phyloP scores from a whole-genome alignment of 805 yeast genomes.

The Candida chauliodis region DNA sequence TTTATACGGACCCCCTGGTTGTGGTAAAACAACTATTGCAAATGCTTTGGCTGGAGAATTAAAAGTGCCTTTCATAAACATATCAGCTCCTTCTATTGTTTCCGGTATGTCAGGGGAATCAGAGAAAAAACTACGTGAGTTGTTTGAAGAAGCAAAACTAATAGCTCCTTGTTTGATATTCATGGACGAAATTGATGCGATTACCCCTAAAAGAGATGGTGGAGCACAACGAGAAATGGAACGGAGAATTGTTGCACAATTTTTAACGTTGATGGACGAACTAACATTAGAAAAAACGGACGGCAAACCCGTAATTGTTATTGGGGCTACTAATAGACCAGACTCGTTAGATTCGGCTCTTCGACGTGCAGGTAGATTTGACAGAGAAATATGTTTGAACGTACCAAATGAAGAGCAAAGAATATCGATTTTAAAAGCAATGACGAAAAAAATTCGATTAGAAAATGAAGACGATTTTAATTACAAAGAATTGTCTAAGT shows the following conservation, averaged over 20 bases:
- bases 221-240: constrained; percentile 97
- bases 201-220: constrained; percentile 96
- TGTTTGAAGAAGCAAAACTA: constrained; percentile 86
- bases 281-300: constrained; percentile 81
- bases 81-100: constrained; percentile 94
- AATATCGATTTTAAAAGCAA: constrained; percentile 66
- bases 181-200: constrained; percentile 96
- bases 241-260: constrained; percentile 91
- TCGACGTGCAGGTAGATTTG: constrained; percentile 95
- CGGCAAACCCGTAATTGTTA: constrained; percentile 88
- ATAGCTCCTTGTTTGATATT: constrained; percentile 92
- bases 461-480: constrained; percentile 60
- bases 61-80: constrained; percentile 84
- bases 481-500: constrained; percentile 70
- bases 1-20: constrained; percentile 98
- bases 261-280: constrained; percentile 93
- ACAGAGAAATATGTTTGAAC: constrained; percentile 86
- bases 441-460: constrained; percentile 64
- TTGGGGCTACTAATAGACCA: constrained; percentile 97
- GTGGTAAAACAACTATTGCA: constrained; percentile 96
- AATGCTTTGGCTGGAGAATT: constrained; percentile 94
- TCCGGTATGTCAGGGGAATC: constrained; percentile 99
- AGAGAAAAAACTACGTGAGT: constrained; percentile 88
- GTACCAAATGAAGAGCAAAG: constrained; percentile 92
- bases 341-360: constrained; percentile 92